Evolutionary conservation across 1,284 basidiomycete species (phyloP), one percentile per base, ranked within the genome.

Genomic region (Malassezia obtusa): DNA sequence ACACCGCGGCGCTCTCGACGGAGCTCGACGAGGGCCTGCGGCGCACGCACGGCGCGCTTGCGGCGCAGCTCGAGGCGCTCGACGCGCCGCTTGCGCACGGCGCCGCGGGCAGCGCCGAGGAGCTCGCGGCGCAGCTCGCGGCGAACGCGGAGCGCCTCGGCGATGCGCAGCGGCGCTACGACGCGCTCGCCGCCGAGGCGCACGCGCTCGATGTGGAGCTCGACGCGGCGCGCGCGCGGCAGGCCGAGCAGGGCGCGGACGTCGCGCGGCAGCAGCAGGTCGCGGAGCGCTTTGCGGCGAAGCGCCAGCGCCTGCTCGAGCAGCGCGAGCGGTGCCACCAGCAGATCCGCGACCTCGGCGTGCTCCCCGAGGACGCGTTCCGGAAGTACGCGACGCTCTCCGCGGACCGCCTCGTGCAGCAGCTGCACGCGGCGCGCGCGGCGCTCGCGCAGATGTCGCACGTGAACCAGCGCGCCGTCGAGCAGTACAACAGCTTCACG

Each of bases 401-500:
- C n/a, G 79, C 86, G 10, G 89, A 95, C 63, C 81, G 83, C 87
- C 80, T 98, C 33, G 81, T 92, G 63, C 91, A 88, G 77, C 86
- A 85, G 61, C 80, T 98, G 32, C 90, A 94, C 68, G 80, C 81
- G 22, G 84, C 90, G 60, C 91, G 95, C 67, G 90, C 95, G 65
- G 82, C 83, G 26, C 78, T 99, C 60, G 95, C 92, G 75, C 91
- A 91, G 75, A 98, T 90, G 67, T 85, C 89, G 0, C 91, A 96
- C 71, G 92, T 98, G 62, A 99, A 99, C 80, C 98, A 98, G 79
- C 96, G 96, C 75, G 94, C 92, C 1, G 92, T 95, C 69, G 94
- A 99, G 75, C 90, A 96, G 75, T 96, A 94, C 78, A 88, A 82
- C 75, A 91, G 87, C 72, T 98, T 98, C 75, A 95, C 91, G 10